A percentile compares a stretch with the other conserved stretches of the same genome.
phyloP scores from a whole-genome alignment of 305 asterid genomes.

The Lippia alba region DNA sequence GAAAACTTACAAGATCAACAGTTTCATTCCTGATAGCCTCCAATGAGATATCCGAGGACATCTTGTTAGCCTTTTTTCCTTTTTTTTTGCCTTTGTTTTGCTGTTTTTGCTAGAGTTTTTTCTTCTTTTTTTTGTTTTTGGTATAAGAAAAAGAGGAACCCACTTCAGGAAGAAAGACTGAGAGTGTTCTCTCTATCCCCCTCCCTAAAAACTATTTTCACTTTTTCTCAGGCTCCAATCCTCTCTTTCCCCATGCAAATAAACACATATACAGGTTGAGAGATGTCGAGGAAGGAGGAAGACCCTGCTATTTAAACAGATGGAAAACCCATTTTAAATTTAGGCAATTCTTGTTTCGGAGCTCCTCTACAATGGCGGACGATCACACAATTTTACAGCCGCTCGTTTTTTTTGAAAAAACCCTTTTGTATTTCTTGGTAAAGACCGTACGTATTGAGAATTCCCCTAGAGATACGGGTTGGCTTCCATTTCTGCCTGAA shows the following conservation, averaged over 20 bases:
- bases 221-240: neutral
- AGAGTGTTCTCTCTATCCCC: constrained; percentile 42
- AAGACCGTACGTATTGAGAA: neutral
- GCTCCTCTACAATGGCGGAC: constrained; percentile 33
- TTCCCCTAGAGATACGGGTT: constrained; percentile 23
- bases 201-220: constrained; percentile 16
- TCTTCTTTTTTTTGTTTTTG: neutral
- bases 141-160: constrained; percentile 29
- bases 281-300: constrained; percentile 2
- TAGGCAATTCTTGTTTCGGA: constrained; percentile 3
- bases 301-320: constrained; percentile 19
- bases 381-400: constrained; percentile 17
- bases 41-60: constrained; percentile 48
- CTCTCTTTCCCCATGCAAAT: constrained; percentile 31
- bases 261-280: constrained; percentile 22
- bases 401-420: neutral
- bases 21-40: constrained; percentile 59
- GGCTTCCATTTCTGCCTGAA: constrained; percentile 4
- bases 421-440: neutral
- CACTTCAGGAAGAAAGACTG: constrained; percentile 41
- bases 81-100: neutral
- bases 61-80: neutral
- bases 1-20: constrained; percentile 51
- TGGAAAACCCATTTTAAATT: constrained; percentile 23
- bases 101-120: neutral